Conservation (phyloP, 768 basidiomycete genomes). For the Podaxis sp. region DNA sequence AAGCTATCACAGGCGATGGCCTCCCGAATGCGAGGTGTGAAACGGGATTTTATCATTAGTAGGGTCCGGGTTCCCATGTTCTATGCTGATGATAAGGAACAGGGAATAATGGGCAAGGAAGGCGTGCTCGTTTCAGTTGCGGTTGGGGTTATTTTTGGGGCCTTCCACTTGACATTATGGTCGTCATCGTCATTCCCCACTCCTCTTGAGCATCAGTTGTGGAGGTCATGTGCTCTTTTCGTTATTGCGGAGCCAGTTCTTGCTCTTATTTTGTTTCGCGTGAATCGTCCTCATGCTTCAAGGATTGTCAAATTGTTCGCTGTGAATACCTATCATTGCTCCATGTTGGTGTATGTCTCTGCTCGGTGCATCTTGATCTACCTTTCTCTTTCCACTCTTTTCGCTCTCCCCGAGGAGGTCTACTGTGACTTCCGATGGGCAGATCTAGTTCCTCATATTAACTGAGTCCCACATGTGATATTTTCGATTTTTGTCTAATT, state of each 20-base stretch:
- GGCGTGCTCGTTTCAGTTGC: not conserved
- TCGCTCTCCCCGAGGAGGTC: not conserved
- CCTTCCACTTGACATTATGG: not conserved
- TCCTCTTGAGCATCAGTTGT: not conserved
- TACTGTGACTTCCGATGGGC: not conserved
- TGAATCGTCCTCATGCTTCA: too few relatives aligned
- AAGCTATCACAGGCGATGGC: not conserved
- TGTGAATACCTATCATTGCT: not conserved
- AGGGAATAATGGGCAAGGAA: not conserved
- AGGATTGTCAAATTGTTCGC: too few relatives aligned
- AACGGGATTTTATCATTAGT: not conserved
- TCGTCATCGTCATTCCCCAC: not conserved
- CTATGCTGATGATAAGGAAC: not conserved
- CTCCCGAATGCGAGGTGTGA: not conserved
- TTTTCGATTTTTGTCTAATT: too few relatives aligned
- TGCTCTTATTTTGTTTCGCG: slow-evolving; percentile 4
- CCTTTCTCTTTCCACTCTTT: not conserved
- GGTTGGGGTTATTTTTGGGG: not conserved
- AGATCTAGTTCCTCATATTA: not conserved
- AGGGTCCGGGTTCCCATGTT: not conserved
- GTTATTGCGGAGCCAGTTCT: not conserved
- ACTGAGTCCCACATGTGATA: too few relatives aligned
- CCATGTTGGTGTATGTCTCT: not conserved
- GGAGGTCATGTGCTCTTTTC: not conserved
- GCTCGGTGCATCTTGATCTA: slow-evolving; percentile 3